phyloP scores from a whole-genome alignment of 768 basidiomycete species.

The Lepiota brunneoincarnata region DNA sequence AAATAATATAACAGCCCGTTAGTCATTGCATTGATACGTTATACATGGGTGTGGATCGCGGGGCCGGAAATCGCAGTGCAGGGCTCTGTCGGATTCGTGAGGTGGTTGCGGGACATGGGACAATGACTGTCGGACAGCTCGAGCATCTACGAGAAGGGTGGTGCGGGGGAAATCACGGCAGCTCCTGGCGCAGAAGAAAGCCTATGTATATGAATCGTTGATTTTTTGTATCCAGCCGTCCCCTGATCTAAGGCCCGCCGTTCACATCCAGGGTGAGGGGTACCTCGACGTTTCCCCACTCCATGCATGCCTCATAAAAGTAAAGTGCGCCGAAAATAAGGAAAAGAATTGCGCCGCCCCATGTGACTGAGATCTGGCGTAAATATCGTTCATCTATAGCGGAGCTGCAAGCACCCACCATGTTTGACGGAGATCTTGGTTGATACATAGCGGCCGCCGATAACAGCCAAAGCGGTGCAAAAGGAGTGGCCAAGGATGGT shows the following conservation, averaged over 20 bases:
- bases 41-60: no score
- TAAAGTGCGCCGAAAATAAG: slow-evolving; percentile 81
- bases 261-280: slow-evolving; percentile 7
- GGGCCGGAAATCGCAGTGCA: no score
- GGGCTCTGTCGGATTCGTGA: no score
- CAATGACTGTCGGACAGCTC: no score
- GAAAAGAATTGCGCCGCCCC: slow-evolving; percentile 81
- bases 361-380: slow-evolving; percentile 56
- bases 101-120: no score
- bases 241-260: background rate
- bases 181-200: no score
- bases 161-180: no score
- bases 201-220: background rate
- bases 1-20: no score
- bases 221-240: background rate
- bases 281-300: slow-evolving; percentile 26
- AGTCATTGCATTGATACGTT: no score
- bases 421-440: slow-evolving; percentile 96
- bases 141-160: no score
- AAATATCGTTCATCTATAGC: background rate
- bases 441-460: slow-evolving; percentile 91
- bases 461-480: slow-evolving; percentile 87
- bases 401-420: slow-evolving; percentile 48
- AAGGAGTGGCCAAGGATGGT: slow-evolving; percentile 85
- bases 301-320: slow-evolving; percentile 58